A percentile compares a stretch with the other conserved stretches of the same genome.
These are phyloP conservation scores for Leptosphaerulina australis DNA, from an alignment of 2,329 filamentous ascomycete species.

Conservation along the genomic window DNA sequence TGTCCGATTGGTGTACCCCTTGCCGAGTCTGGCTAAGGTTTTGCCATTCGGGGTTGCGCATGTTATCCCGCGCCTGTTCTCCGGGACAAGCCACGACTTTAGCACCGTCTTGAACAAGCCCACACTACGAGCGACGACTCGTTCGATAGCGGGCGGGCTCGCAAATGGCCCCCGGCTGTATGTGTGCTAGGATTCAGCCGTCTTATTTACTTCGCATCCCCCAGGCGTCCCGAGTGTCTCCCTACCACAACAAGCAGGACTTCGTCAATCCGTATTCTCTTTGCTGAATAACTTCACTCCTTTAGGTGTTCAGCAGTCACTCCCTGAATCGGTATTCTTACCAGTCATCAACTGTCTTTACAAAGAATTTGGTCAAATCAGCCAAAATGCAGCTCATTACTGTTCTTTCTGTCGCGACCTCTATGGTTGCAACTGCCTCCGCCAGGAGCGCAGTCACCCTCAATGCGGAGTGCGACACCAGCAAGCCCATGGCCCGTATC, in stretches of 20 bases:
- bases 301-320: slow-evolving; percentile 48
- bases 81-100: slow-evolving; percentile 43
- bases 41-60: slow-evolving; percentile 31
- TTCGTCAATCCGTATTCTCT: slow-evolving; percentile 44
- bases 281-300: slow-evolving; percentile 51
- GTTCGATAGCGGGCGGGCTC: slow-evolving; percentile 38
- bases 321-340: slow-evolving; percentile 37
- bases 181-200: slow-evolving; percentile 36
- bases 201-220: slow-evolving; percentile 48
- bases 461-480: slow-evolving; percentile 23
- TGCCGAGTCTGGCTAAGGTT: slow-evolving; percentile 25
- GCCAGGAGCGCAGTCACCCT: slow-evolving; percentile 28
- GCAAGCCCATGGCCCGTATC: slow-evolving; percentile 34
- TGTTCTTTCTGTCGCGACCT: slow-evolving; percentile 37
- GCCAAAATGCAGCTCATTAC: slow-evolving; percentile 45
- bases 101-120: slow-evolving; percentile 39
- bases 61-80: slow-evolving; percentile 35
- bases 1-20: slow-evolving; percentile 39
- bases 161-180: slow-evolving; percentile 37
- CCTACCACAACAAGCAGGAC: slow-evolving; percentile 47
- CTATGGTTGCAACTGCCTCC: slow-evolving; percentile 39
- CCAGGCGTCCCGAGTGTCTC: slow-evolving; percentile 33
- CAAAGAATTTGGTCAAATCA: slow-evolving; percentile 22
- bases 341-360: slow-evolving; percentile 29
- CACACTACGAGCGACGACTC: slow-evolving; percentile 44